Evolutionary conservation across 768 basidiomycete species (phyloP).

Genomic region (Gautieria morchelliformis): DNA sequence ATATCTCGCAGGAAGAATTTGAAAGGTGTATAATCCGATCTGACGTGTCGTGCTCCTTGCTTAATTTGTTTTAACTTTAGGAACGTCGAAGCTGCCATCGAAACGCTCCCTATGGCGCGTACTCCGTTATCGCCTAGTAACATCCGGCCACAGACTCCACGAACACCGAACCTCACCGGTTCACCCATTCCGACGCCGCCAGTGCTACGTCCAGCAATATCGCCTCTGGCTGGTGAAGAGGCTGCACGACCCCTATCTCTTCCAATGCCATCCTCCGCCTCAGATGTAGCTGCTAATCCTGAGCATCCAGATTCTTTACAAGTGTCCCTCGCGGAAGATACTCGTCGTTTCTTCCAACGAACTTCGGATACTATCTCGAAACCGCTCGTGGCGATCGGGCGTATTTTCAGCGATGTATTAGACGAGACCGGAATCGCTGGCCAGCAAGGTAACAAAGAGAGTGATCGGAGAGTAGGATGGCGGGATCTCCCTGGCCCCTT

Average conservation of each 20-base stretch:
- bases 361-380: constrained; percentile 88
- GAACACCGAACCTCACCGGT: constrained; percentile 6
- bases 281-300: constrained; percentile 14
- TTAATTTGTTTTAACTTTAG: constrained; percentile 16
- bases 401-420: constrained; percentile 79
- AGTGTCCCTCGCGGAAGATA: constrained; percentile 52
- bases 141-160: constrained; percentile 19
- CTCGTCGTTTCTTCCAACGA: constrained; percentile 73
- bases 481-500: constrained; percentile 60
- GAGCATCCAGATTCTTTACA: not conserved
- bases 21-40: constrained; percentile 43
- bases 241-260: constrained; percentile 73
- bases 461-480: constrained; percentile 8
- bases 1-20: constrained; percentile 89
- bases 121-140: constrained; percentile 21
- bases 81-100: constrained; percentile 55
- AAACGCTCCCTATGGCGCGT: constrained; percentile 30
- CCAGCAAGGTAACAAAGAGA: not conserved
- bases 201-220: constrained; percentile 14
- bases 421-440: constrained; percentile 30
- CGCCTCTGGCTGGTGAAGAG: constrained; percentile 73
- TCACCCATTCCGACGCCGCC: not conserved
- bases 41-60: not conserved
- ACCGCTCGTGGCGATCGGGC: constrained; percentile 80
- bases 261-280: constrained; percentile 37